Evolutionary conservation across 352 stramenopile species (phyloP).

Genomic region (Phytopythium mirpurense): DNA sequence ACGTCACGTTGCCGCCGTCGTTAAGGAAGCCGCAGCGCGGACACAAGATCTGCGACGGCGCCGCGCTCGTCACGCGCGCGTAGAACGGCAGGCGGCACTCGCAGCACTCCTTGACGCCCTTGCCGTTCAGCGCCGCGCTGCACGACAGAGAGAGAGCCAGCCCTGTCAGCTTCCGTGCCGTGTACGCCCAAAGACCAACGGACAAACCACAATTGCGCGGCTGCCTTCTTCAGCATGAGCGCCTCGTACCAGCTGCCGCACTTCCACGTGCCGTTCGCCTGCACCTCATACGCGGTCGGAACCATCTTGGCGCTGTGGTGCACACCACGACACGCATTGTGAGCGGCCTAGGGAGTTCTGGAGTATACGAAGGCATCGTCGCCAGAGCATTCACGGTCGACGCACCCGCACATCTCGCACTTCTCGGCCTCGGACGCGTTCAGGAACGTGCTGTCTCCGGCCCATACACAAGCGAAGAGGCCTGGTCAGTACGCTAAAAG

Average conservation of each 20-base stretch:
- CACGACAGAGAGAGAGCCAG: too few species aligned
- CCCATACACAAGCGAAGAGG: not conserved
- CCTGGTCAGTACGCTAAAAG: too few species aligned
- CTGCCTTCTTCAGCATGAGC: not conserved
- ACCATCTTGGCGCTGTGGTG: conserved; percentile 50
- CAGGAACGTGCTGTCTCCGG: conserved; percentile 50
- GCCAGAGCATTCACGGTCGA: too few species aligned
- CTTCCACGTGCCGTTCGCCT: conserved; percentile 63
- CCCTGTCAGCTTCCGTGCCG: too few species aligned
- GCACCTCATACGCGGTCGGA: conserved; percentile 62
- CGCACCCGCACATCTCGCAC: conserved; percentile 75
- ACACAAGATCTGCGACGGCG: conserved; percentile 74
- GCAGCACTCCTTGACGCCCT: conserved; percentile 54
- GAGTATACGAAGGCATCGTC: too few species aligned
- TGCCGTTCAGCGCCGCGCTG: conserved; percentile 44
- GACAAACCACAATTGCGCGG: not conserved
- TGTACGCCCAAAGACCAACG: too few species aligned
- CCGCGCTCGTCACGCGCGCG: conserved; percentile 55
- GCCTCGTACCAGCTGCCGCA: conserved; percentile 58
- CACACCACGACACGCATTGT: too few species aligned
- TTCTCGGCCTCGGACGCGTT: conserved; percentile 42
- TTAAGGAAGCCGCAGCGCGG: conserved; percentile 72
- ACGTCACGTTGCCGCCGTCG: conserved; percentile 54
- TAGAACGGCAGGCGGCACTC: conserved; percentile 59
- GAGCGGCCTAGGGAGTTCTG: too few species aligned